phyloP scores from a whole-genome alignment of 139 green algal species.

The Micractinium conductrix region DNA sequence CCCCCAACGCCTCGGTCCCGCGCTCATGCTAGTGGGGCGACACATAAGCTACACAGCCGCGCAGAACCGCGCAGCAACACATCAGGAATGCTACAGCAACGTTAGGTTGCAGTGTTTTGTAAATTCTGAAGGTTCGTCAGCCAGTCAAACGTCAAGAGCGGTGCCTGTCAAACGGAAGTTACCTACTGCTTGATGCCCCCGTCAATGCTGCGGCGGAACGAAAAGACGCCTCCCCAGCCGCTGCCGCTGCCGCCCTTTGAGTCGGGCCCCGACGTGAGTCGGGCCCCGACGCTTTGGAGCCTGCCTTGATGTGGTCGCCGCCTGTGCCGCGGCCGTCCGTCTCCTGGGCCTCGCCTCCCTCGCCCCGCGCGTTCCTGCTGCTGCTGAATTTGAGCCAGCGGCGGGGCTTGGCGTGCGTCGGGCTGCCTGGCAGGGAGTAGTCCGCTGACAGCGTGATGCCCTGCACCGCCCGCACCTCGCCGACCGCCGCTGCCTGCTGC shows the following conservation, averaged over 20 bases:
- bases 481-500: neutral
- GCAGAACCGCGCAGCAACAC: too few species aligned
- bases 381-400: constrained; percentile 26
- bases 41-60: too few species aligned
- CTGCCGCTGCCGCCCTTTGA: neutral
- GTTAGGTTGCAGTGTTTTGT: too few species aligned
- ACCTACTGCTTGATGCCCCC: neutral
- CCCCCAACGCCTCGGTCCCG: too few species aligned
- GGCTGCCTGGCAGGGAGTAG: constrained; percentile 23
- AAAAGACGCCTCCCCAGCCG: constrained; percentile 27
- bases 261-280: too few species aligned
- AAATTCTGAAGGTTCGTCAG: too few species aligned
- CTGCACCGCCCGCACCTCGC: constrained; percentile 17
- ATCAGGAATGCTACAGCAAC: too few species aligned
- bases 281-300: too few species aligned
- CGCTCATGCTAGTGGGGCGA: too few species aligned
- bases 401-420: constrained; percentile 16
- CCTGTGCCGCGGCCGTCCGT: too few species aligned
- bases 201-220: constrained; percentile 17
- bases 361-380: too few species aligned
- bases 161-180: too few species aligned
- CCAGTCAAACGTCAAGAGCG: neutral
- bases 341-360: neutral
- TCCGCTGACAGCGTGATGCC: neutral
- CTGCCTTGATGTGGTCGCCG: neutral